phyloP scores from a whole-genome alignment of 2,329 filamentous ascomycete species.

The Leptosphaerulina australis region DNA sequence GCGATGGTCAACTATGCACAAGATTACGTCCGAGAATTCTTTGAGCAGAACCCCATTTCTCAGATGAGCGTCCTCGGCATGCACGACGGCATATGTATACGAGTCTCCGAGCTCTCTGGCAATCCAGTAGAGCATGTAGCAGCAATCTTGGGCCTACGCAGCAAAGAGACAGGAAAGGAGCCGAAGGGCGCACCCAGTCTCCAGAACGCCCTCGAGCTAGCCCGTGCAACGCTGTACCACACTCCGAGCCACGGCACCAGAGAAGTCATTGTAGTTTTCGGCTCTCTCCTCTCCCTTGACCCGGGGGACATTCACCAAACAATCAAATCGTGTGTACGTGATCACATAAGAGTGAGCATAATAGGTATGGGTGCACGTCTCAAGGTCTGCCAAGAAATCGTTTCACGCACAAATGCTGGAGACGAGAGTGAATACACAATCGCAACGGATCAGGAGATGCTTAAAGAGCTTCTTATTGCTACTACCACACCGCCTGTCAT shows the following conservation, averaged over 20 bases:
- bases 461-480: constrained; percentile 84
- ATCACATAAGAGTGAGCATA: constrained; percentile 85
- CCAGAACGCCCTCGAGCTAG: constrained; percentile 97
- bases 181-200: constrained; percentile 62
- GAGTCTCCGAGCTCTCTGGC: constrained; percentile 87
- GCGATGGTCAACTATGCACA: constrained; percentile 81
- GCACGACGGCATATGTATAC: constrained; percentile 85
- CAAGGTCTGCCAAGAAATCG: constrained; percentile 89
- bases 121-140: constrained; percentile 89
- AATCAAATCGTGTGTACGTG: constrained; percentile 75
- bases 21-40: constrained; percentile 91
- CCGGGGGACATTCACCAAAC: constrained; percentile 95
- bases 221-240: constrained; percentile 87
- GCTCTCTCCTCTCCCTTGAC: constrained; percentile 86
- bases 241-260: constrained; percentile 91
- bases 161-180: constrained; percentile 66
- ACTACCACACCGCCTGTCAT: constrained; percentile 89
- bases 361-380: constrained; percentile 91
- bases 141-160: constrained; percentile 69
- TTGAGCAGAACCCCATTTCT: constrained; percentile 97
- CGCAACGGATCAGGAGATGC: constrained; percentile 85
- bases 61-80: constrained; percentile 93
- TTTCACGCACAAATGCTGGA: constrained; percentile 82
- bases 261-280: constrained; percentile 90
- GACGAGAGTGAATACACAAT: constrained; percentile 79